phyloP scores from a whole-genome alignment of 805 yeast genomes.

The Teunomyces tritomae region DNA sequence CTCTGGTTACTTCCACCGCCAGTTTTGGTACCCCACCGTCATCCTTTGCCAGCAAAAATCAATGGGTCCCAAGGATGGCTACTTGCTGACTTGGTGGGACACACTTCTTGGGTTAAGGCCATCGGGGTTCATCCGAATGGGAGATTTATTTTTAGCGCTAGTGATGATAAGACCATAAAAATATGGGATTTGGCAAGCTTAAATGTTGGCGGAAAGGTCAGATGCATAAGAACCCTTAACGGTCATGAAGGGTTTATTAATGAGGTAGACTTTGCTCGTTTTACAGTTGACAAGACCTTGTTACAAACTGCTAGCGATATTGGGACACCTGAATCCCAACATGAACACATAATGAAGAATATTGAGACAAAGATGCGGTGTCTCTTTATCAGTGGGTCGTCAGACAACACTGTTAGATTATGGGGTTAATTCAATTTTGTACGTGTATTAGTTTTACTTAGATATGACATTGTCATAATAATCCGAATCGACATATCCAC shows the following conservation, averaged over 20 bases:
- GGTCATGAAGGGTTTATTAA: constrained; percentile 80
- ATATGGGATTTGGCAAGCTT: constrained; percentile 67
- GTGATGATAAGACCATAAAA: constrained; percentile 76
- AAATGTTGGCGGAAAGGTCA: constrained; percentile 41
- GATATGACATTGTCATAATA: constrained; percentile 9
- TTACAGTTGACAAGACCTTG: constrained; percentile 19
- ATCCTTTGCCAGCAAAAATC: constrained; percentile 50
- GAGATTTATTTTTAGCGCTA: constrained; percentile 60
- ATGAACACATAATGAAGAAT: constrained; percentile 22
- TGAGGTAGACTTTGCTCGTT: constrained; percentile 53
- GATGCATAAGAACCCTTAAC: constrained; percentile 45
- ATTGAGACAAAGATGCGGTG: constrained; percentile 56
- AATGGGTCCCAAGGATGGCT: constrained; percentile 60
- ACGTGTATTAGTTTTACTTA: constrained; percentile 2
- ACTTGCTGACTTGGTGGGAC: constrained; percentile 63
- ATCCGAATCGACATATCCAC: constrained; percentile 51
- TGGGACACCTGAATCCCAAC: constrained; percentile 17
- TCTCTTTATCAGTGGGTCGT: constrained; percentile 60
- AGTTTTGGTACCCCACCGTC: constrained; percentile 48
- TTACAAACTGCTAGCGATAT: constrained; percentile 5
- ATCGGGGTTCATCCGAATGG: constrained; percentile 75
- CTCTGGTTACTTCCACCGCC: constrained; percentile 81
- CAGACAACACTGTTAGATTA: constrained; percentile 52
- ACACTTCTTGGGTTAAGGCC: constrained; percentile 82
- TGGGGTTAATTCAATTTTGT: constrained; percentile 41